phyloP scores from a whole-genome alignment of 805 yeast genomes.

The Schizosaccharomyces osmophilus region DNA sequence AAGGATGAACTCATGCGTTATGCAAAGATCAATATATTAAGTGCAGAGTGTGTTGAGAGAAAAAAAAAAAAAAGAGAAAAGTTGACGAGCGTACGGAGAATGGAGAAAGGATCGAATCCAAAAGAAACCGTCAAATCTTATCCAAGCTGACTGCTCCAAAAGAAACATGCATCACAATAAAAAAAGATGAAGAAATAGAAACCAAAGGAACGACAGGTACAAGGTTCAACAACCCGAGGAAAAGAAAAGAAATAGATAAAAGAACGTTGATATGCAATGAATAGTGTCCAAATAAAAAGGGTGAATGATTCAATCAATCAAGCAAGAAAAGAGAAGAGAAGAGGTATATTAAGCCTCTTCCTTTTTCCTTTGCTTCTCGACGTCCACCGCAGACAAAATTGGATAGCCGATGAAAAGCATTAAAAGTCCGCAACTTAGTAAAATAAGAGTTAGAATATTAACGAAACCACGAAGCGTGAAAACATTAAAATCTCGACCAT shows the following conservation, averaged over 20 bases:
- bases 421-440: not conserved
- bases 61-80: not conserved
- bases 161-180: not conserved
- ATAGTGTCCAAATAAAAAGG: no score
- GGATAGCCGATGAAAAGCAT: conserved; percentile 1
- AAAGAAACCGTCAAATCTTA: not conserved
- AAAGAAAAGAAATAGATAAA: not conserved
- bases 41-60: not conserved
- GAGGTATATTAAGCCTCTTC: not conserved
- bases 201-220: not conserved
- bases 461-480: not conserved
- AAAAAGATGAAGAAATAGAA: not conserved
- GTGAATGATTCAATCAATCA: not conserved
- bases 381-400: not conserved
- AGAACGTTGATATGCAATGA: not conserved
- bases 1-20: no score
- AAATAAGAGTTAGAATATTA: not conserved
- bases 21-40: not conserved
- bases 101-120: not conserved
- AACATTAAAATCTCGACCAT: not conserved
- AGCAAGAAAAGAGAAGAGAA: not conserved
- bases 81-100: not conserved
- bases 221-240: not conserved
- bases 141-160: not conserved
- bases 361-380: not conserved